Percentiles rank a stretch among this genome's conserved stretches.
Evolutionary conservation across 2,329 filamentous ascomycete genomes (phyloP).

Genomic region (Cladosporium cucumerinum): DNA sequence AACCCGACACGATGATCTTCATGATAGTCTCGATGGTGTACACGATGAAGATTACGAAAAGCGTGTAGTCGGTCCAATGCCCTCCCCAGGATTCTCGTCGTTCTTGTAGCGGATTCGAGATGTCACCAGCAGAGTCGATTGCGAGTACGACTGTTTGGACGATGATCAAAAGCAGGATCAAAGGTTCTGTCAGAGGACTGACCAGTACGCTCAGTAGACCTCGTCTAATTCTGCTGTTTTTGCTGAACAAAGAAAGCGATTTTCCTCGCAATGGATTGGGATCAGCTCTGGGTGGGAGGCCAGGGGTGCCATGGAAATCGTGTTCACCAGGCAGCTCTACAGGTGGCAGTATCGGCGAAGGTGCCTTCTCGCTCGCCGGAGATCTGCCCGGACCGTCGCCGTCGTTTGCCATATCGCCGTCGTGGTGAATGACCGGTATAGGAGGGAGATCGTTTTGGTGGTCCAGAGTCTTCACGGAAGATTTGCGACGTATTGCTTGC

Average conservation of each 20-base stretch:
- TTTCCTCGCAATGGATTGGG: conserved; percentile 81
- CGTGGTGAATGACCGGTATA: conserved; percentile 38
- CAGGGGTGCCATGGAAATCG: neutral
- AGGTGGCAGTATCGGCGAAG: conserved; percentile 29
- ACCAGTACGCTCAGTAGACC: conserved; percentile 80
- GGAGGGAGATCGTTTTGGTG: conserved; percentile 21
- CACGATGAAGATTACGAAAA: conserved; percentile 78
- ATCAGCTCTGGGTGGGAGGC: conserved; percentile 28
- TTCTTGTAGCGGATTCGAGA: conserved; percentile 53
- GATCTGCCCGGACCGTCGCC: conserved; percentile 27
- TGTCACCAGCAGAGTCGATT: conserved; percentile 66
- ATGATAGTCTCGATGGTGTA: conserved; percentile 84
- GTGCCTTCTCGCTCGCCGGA: conserved; percentile 32
- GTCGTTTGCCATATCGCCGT: conserved; percentile 21
- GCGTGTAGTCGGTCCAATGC: conserved; percentile 69
- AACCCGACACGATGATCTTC: conserved; percentile 87
- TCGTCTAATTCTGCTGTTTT: conserved; percentile 70
- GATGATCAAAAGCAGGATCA: conserved; percentile 82
- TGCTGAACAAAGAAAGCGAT: conserved; percentile 77
- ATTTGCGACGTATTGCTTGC: conserved; percentile 61
- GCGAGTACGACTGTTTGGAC: conserved; percentile 84
- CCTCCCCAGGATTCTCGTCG: conserved; percentile 61
- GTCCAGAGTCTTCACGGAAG: conserved; percentile 44
- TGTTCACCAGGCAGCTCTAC: conserved; percentile 7
- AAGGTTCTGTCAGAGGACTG: conserved; percentile 79